Base-by-base conservation (phyloP, 1,284 basidiomycete species). In the Ustilago xerochloae region DNA sequence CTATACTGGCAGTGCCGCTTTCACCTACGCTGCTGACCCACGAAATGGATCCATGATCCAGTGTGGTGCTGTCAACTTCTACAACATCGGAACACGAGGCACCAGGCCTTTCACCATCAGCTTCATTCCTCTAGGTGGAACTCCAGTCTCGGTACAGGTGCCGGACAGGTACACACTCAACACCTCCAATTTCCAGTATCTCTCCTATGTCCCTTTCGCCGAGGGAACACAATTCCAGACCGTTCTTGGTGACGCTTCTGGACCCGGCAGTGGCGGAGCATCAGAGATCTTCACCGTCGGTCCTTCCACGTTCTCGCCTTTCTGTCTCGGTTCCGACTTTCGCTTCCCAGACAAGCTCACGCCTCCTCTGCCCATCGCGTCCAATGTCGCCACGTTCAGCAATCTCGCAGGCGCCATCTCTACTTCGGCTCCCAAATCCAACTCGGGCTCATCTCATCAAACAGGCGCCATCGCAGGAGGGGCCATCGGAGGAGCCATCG, bases 391-490 rank as follows among this genome's bases (percentile, higher is more conserved):
- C n/a, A 60, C 50, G 2, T 79, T 67, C 63, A 43, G 28, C 36
- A 72, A 76, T 28, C 53, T 76, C 0, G 18, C 72, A 4, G 77
- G 77, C 24, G 77, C 77, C n/a, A 68, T 79, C 43, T 46, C 57
- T 6, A 59, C 49, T 0, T 49, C 41, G 10, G 24, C 22, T 5
- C 29, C 59, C 8, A 8, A 29, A 18, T 15, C 28, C 32, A 48
- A 9, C 2, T 52, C 56, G 2, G 26, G 32, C 4, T 43, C 54
- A 16, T 47, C 46, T 22, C 38, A 60, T 4, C 32, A 50, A 15
- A 68, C 66, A 1, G 78, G 75, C 18, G 76, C 72, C 4, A 75
- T 79, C 15, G 74, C 78, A 15, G 78, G 78, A 50, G 78, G 78
- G 8, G 71, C 75, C 9, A 78, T 79, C 32, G 78, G 78, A 47